Evolutionary conservation across 139 green algal species (phyloP), one percentile per base, ranked within the genome.

Genomic region (Diplosphaera chodatii): DNA sequence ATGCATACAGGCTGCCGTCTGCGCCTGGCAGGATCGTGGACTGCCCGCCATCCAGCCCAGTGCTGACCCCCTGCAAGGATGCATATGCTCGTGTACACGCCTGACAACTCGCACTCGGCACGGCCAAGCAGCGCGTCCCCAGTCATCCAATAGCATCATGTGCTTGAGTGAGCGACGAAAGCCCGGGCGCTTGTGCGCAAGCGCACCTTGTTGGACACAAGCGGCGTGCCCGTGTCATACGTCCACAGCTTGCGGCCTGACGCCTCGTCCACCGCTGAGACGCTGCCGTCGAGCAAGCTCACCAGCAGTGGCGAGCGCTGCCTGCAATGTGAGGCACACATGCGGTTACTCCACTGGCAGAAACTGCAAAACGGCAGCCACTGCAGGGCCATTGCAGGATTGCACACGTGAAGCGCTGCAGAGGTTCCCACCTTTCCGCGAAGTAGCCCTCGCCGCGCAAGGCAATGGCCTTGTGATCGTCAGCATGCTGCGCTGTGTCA

Each of bases 1-100:
- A 94, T 4, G 80, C 74, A 73, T 98, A 98, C 67, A 98, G 77
- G 22, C 79, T 80, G 33, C 94, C 94, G 67, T 98, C 92, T 2
- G 85, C 82, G 10, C 92, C 92, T 0, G 94, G 90, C 32, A 97
- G 91, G n/a, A 98, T 81, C 73, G 74, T 80, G 62, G 86, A 65
- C 55, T 59, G 29, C 6, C 23, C 63, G 13, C 40, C 29, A 18
- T 6, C 20, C 29, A n/a, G 25, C 31, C 1, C 27, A n/a, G 31
- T 29, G 31, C 21, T 48, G 4, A 3, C 25, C 28, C 28, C 71
- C 48, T 59, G 48, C 48, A 59, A 25, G 48, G 13, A n/a, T n/a
- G n/a, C n/a, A n/a, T n/a, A n/a, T n/a, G n/a, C n/a, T n/a, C n/a
- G n/a, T n/a, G n/a, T n/a, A n/a, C n/a, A n/a, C n/a, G n/a, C n/a